Percentiles rank a stretch among this genome's conserved stretches.
phyloP scores from a whole-genome alignment of 768 basidiomycete genomes.

The Pleurotus tuber-regium region DNA sequence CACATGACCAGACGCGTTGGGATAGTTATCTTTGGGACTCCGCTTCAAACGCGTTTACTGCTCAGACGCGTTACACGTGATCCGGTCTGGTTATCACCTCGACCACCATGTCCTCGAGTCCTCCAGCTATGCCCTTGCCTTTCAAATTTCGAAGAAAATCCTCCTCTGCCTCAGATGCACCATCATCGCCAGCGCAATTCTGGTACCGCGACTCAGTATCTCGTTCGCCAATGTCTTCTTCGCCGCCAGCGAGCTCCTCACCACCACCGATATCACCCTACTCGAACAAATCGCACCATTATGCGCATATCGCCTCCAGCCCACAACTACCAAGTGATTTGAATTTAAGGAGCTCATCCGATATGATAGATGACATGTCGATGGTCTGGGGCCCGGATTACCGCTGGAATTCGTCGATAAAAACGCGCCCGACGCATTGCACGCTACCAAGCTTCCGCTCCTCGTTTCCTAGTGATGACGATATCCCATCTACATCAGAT shows the following conservation, averaged over 20 bases:
- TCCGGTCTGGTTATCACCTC: conserved; percentile 37
- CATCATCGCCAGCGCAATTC: conserved; percentile 13
- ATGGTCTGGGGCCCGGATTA: conserved; percentile 22
- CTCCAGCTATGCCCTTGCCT: conserved; percentile 25
- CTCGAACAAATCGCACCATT: conserved; percentile 21
- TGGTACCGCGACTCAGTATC: conserved; percentile 3
- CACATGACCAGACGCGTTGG: conserved; percentile 32
- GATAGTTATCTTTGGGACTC: conserved; percentile 28
- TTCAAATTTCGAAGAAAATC: conserved; percentile 20
- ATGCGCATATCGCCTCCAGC: conserved; percentile 35
- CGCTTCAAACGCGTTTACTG: conserved; percentile 40
- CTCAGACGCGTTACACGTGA: conserved; percentile 41
- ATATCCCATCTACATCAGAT: conserved; percentile 29
- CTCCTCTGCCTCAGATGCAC: conserved; percentile 15
- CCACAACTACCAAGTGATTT: conserved; percentile 28
- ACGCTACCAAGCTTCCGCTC: conserved; percentile 27
- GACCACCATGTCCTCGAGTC: conserved; percentile 39
- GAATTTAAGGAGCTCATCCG: conserved; percentile 16
- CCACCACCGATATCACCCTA: conserved; percentile 35
- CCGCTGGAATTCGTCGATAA: conserved; percentile 12
- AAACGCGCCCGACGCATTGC: conserved; percentile 19
- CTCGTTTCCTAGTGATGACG: conserved; percentile 23
- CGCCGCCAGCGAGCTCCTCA: conserved; percentile 36
- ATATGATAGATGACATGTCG: conserved; percentile 27
- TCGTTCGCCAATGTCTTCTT: conserved; percentile 22